Evolutionary conservation across 2,329 filamentous ascomycete genomes (phyloP), one percentile per base, ranked within the genome.

Genomic region (Epichloe sylvatica): DNA sequence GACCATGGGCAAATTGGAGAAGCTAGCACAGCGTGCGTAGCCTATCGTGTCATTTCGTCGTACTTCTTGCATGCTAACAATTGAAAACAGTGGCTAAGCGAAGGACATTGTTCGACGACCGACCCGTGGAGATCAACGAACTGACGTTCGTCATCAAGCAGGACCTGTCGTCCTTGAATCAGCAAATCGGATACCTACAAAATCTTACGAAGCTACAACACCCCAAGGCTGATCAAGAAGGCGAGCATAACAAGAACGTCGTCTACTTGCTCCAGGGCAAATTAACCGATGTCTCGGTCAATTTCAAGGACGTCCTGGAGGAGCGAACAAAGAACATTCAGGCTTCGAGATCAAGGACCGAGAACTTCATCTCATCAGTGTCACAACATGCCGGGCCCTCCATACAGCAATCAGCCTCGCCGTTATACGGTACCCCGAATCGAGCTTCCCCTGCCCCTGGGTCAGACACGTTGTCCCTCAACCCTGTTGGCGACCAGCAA

Each of bases 141-240:
- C 80, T 96, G 65, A 96, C 90, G 7, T 96, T 90, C 62, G 86
- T 97, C 62, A 96, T 97, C 74, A 97, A 97, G 71, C 91, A 97
- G 73, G 91, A 97, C 62, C 78, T 97, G 47, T 87, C 88, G 1
- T 81, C 73, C 9, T 65, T 80, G 21, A 97, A 96, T 67, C 81
- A 88, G 57, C 86, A 94, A 62, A 97, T 97, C 59, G 84, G 85
- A 43, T 74, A 75, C 9, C 73, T 98, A n/a, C 86, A 94, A 63
- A 70, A 76, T 6, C 75, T 96, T 43, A 84, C 88, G 13, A 78
- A 82, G 49, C 78, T 86, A 52, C 83, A 90, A 66, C 84, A 91
- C 59, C 84, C 86, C 41, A 77, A 74, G 57, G 73, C 70, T 55
- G 80, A 78, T 57, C 90, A 96, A 63, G 88, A 95, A 67, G 89